These are phyloP conservation scores for Escovopsis sp. DNA, from an alignment of 2,329 filamentous ascomycete species.

Conservation along the genomic window DNA sequence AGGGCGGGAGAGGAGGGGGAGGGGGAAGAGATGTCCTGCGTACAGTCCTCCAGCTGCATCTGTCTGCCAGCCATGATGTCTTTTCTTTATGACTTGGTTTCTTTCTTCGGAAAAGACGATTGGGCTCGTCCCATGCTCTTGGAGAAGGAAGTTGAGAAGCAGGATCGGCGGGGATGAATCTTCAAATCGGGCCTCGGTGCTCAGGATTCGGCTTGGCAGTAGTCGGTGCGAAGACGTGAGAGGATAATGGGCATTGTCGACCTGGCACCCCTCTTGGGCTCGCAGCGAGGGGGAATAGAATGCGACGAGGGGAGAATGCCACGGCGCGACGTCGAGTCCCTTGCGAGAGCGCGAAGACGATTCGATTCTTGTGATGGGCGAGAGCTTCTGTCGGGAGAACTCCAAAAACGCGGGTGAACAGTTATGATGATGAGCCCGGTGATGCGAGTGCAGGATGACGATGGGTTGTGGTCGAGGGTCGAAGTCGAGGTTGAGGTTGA, in stretches of 20 bases:
- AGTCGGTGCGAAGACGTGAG: conserved; percentile 15
- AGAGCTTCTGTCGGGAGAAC: no score
- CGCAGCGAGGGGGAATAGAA: conserved; percentile 1
- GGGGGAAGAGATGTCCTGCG: not conserved
- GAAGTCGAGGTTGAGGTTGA: no score
- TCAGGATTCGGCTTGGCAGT: conserved; percentile 19
- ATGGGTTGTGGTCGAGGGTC: no score
- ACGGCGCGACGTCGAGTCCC: conserved; percentile 1
- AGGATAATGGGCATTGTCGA: conserved; percentile 19
- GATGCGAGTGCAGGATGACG: no score
- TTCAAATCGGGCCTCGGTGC: not conserved
- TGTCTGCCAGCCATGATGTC: conserved; percentile 49
- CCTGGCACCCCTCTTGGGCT: not conserved
- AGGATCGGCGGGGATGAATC: not conserved
- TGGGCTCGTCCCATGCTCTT: conserved; percentile 14
- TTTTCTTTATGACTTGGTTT: conserved; percentile 1
- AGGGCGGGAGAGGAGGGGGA: not conserved
- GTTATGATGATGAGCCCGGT: no score
- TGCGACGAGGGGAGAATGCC: conserved; percentile 3
- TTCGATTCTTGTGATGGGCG: not conserved
- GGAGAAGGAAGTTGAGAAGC: conserved; percentile 1
- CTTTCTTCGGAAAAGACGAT: no score
- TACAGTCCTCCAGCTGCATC: conserved; percentile 85
- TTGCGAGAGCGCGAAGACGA: not conserved
- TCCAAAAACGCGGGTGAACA: no score